These are phyloP conservation scores for Hericium coralloides DNA, from an alignment of 768 basidiomycete species.

Conservation along the genomic window DNA sequence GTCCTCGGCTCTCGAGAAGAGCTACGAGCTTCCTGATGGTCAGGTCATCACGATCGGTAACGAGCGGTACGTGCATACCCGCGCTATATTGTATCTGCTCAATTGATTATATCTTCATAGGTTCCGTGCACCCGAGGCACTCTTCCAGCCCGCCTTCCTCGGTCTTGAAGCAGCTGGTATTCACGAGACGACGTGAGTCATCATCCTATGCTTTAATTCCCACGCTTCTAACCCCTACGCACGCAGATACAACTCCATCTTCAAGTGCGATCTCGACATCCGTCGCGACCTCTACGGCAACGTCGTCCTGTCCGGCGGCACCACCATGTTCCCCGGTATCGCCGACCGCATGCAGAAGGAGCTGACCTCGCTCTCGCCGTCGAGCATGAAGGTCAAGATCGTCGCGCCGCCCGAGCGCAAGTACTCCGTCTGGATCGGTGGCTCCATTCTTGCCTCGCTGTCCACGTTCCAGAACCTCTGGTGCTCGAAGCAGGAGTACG, in stretches of 20 bases:
- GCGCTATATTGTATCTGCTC: not conserved
- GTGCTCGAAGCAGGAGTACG: slow-evolving; percentile 53
- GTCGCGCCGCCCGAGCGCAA: slow-evolving; percentile 63
- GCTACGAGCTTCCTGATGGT: slow-evolving; percentile 86
- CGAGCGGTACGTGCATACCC: slow-evolving; percentile 35
- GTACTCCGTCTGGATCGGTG: slow-evolving; percentile 59
- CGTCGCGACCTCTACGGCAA: slow-evolving; percentile 48
- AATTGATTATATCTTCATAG: slow-evolving; percentile 15
- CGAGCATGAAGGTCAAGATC: slow-evolving; percentile 65
- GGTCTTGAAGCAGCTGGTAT: slow-evolving; percentile 81
- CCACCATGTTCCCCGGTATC: slow-evolving; percentile 56
- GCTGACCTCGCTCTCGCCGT: slow-evolving; percentile 53
- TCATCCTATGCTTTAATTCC: not conserved
- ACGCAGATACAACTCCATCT: slow-evolving; percentile 64
- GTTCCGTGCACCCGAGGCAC: slow-evolving; percentile 49
- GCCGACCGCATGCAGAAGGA: slow-evolving; percentile 69
- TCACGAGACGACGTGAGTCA: slow-evolving; percentile 49
- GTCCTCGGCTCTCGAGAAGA: slow-evolving; percentile 86
- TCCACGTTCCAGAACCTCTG: slow-evolving; percentile 65
- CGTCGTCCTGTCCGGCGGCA: slow-evolving; percentile 54
- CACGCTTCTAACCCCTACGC: not conserved
- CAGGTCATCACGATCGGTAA: slow-evolving; percentile 86
- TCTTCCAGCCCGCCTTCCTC: slow-evolving; percentile 52
- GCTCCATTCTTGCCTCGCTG: slow-evolving; percentile 43
- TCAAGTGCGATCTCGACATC: slow-evolving; percentile 58